phyloP scores from a whole-genome alignment of 2,329 filamentous ascomycete species.

The Alternaria triticimaculans region DNA sequence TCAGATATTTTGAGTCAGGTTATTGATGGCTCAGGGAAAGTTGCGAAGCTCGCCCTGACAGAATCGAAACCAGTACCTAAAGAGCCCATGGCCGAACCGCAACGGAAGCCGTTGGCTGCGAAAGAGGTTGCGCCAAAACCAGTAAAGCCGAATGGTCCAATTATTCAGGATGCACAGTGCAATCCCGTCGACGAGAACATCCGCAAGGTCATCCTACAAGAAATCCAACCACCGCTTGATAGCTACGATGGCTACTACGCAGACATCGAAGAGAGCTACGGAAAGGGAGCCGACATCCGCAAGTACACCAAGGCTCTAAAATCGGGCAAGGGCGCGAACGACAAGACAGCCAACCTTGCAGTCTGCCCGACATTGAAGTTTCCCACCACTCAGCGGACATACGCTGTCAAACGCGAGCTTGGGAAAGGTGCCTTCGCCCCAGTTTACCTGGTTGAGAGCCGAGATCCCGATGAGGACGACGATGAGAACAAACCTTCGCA shows the following conservation, averaged over 20 bases:
- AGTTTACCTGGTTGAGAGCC: conserved; percentile 86
- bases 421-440: conserved; percentile 94
- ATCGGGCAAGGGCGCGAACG: conserved; percentile 58
- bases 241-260: conserved; percentile 83
- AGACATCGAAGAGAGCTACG: conserved; percentile 67
- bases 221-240: conserved; percentile 73
- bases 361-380: conserved; percentile 73
- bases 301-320: conserved; percentile 78
- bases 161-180: conserved; percentile 83
- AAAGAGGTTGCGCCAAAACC: conserved; percentile 50
- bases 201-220: conserved; percentile 75
- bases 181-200: conserved; percentile 86
- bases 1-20: conserved; percentile 66
- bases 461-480: conserved; percentile 57
- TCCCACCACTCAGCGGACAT: conserved; percentile 68
- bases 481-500: conserved; percentile 54
- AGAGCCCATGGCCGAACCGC: conserved; percentile 21
- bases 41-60: conserved; percentile 60
- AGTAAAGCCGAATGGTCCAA: conserved; percentile 65
- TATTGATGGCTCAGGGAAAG: conserved; percentile 51
- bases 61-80: conserved; percentile 49
- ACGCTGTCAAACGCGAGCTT: conserved; percentile 82
- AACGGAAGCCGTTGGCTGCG: conserved; percentile 26
- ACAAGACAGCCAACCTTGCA: conserved; percentile 68
- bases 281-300: conserved; percentile 76